Conservation (phyloP, 2,329 filamentous ascomycete species). For the Ophiocordyceps camponoti-leonardi region DNA sequence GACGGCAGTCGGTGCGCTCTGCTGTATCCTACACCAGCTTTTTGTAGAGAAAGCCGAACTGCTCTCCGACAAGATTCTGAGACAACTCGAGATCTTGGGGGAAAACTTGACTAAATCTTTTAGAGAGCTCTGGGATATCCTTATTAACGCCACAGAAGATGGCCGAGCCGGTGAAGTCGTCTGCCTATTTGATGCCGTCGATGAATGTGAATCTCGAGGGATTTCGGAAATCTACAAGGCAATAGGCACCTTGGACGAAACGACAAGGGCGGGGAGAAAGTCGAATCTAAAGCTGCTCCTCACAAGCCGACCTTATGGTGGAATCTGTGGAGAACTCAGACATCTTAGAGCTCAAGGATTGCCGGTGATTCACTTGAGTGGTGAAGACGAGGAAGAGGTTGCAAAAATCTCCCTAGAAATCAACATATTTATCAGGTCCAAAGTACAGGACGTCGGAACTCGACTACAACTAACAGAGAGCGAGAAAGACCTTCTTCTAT, state of each 20-base stretch:
- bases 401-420: not conserved
- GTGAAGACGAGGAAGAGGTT: not conserved
- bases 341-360: not conserved
- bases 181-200: not conserved
- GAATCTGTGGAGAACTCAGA: not conserved
- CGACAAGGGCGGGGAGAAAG: not conserved
- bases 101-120: not conserved
- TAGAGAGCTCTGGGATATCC: not conserved
- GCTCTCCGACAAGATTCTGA: constrained; percentile 7
- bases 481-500: constrained; percentile 3
- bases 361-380: not conserved
- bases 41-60: constrained; percentile 10
- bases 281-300: not conserved
- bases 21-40: constrained; percentile 20
- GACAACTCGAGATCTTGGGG: not conserved
- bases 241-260: not conserved
- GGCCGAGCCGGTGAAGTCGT: not conserved
- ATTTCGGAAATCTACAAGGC: constrained; percentile 7
- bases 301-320: not conserved
- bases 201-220: constrained; percentile 3
- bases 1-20: constrained; percentile 11
- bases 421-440: not conserved
- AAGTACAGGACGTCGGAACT: not conserved
- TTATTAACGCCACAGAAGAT: not conserved
- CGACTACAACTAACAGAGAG: not conserved